Percentiles rank a stretch among this genome's conserved stretches.
These are phyloP conservation scores for Rhododendron griersonianum DNA, from an alignment of 148 eudicot species.

Conservation along the genomic window DNA sequence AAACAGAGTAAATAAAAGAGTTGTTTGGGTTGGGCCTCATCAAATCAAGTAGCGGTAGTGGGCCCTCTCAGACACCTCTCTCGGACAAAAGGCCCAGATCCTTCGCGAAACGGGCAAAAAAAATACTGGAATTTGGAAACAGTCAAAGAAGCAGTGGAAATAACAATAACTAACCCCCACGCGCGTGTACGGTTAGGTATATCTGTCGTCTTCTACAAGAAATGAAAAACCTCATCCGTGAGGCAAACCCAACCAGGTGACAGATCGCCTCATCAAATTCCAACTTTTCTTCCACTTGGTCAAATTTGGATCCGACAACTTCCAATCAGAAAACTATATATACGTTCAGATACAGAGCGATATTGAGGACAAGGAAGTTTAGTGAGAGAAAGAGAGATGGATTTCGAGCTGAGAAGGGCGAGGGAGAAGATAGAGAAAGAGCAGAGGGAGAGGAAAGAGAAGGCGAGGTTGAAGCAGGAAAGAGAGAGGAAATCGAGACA, in stretches of 20 bases:
- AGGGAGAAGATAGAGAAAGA: conserved; percentile 83
- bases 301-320: not conserved
- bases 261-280: not conserved
- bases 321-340: not conserved
- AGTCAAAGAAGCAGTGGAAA: not conserved
- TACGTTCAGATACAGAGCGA: not conserved
- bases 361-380: not conserved
- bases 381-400: conserved; percentile 41
- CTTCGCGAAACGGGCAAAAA: not conserved
- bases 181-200: not conserved
- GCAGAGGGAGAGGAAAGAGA: conserved; percentile 69
- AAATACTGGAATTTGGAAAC: not conserved
- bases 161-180: not conserved
- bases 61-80: not conserved
- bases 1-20: too few relatives aligned
- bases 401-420: conserved; percentile 83
- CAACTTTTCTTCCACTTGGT: not conserved
- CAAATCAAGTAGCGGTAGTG: not conserved
- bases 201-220: not conserved
- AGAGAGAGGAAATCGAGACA: conserved; percentile 60
- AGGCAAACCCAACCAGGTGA: not conserved
- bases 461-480: conserved; percentile 48
- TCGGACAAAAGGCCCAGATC: not conserved
- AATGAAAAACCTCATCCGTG: not conserved
- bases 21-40: not conserved